These are phyloP conservation scores for Claviceps digitariae DNA, from an alignment of 2,329 filamentous ascomycete species.

Conservation along the genomic window DNA sequence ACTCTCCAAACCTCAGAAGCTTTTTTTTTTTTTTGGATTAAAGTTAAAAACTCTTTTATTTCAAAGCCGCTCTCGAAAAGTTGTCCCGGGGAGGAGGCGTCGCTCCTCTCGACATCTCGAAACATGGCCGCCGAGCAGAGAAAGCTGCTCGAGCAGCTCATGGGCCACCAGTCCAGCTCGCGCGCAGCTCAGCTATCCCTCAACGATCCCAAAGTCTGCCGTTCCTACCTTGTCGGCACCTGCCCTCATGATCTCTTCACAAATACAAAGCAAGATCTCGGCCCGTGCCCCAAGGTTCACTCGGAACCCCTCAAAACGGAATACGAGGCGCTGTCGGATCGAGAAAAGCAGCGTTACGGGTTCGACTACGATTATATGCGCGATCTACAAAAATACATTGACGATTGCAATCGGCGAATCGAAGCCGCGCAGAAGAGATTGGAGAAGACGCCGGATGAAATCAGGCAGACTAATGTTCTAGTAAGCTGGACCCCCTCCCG, in stretches of 20 bases:
- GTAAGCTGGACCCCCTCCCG: conserved; percentile 21
- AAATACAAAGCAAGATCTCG: conserved; percentile 96
- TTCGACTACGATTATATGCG: conserved; percentile 97
- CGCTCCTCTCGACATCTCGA: neutral
- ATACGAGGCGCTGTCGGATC: conserved; percentile 60
- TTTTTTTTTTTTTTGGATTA: neutral
- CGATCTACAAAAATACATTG: conserved; percentile 92
- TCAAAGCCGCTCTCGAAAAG: no score
- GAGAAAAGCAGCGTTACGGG: conserved; percentile 64
- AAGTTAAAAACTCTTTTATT: no score
- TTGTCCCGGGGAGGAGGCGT: neutral
- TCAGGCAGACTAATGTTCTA: conserved; percentile 81
- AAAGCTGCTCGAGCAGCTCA: conserved; percentile 95
- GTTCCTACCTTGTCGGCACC: conserved; percentile 82
- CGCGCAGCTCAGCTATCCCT: conserved; percentile 74
- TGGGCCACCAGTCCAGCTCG: conserved; percentile 61
- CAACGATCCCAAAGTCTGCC: conserved; percentile 86
- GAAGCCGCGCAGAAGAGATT: conserved; percentile 77
- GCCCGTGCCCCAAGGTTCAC: conserved; percentile 77
- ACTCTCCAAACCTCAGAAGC: neutral
- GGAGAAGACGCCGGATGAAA: conserved; percentile 97
- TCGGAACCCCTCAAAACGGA: conserved; percentile 79
- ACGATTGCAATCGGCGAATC: conserved; percentile 90
- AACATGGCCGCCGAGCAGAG: conserved; percentile 91
- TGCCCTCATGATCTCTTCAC: conserved; percentile 99